Base-by-base conservation (phyloP, 2,329 filamentous ascomycete species). In the Diaporthe citriasiana region DNA sequence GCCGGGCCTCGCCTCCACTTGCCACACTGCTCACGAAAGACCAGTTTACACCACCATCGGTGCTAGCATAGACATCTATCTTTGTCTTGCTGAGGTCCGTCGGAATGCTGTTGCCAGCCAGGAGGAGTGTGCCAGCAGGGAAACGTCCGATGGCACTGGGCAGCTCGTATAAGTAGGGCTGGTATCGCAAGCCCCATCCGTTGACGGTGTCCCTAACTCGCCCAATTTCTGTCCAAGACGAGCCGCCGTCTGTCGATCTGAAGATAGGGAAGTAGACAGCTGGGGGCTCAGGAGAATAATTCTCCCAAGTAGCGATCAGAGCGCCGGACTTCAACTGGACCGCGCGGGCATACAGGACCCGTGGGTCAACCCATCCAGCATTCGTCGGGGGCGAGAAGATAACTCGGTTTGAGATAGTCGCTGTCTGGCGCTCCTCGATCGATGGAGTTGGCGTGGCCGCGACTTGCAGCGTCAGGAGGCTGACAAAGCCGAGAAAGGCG, bases 21-120 rank as follows among this genome's bases (percentile, higher is more conserved):
- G 92, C 92, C 57, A 94, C 88, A 77, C 90, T 88, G 73, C 89
- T 91, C 68, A 93, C 88, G 76, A 93, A 94, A 30, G 88, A 83
- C 93, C 92, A 94, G 1, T 87, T 91, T 40, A 82, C 77, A 12
- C 92, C 93, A 60, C 84, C 82, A 79, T 94, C 91, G 9, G 80
- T 84, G 53, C 88, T 91, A 8, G 90, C 92, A 79, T 94, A 94
- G 6, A 94, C 83, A 75, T 94, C 92, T 66, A 94, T 92, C 76
- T 92, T 86, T 0, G 92, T 94, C 74, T 85, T 83, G 53, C 88
- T 90, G 27, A 93, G 84, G 80, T 93, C 83, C 1, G 85, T 78
- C 19, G 78, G 78, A 73, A 91, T 91, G 40, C 89, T 89, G 75
- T 88, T 92, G 2, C 90, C 91, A 0, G 91, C 87, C 13, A 89